Percentiles rank a stretch among this genome's conserved stretches.
These are phyloP conservation scores for Aureoboletus auriporus DNA, from an alignment of 768 basidiomycete genomes.

Conservation along the genomic window DNA sequence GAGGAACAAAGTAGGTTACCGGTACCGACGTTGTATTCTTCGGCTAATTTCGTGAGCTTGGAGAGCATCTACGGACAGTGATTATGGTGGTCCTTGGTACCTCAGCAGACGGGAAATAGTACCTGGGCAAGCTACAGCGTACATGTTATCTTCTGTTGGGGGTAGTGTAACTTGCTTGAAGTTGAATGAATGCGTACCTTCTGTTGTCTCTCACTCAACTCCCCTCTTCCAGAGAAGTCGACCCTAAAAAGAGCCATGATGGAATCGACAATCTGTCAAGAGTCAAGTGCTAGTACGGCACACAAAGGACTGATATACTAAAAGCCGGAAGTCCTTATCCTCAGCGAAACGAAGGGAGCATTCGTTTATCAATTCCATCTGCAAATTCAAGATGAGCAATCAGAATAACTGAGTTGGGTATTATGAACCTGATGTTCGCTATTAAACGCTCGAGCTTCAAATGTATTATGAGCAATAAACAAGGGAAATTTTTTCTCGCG, in stretches of 20 bases:
- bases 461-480: conserved; percentile 5
- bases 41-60: conserved; percentile 84
- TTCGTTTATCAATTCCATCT: conserved; percentile 93
- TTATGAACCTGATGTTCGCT: conserved; percentile 82
- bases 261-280: conserved; percentile 80
- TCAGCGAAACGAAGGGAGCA: conserved; percentile 86
- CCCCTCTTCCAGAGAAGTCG: conserved; percentile 91
- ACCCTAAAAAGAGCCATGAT: conserved; percentile 97
- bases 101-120: conserved; percentile 1
- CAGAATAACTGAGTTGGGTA: neutral
- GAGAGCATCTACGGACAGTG: conserved; percentile 68
- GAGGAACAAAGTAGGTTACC: neutral
- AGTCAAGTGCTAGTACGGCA: conserved; percentile 5
- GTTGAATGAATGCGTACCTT: conserved; percentile 44
- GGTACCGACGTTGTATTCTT: conserved; percentile 75
- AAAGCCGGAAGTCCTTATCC: conserved; percentile 76
- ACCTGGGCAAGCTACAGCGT: conserved; percentile 77
- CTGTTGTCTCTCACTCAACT: conserved; percentile 91
- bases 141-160: conserved; percentile 2
- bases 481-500: neutral
- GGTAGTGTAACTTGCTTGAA: neutral
- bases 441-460: conserved; percentile 79
- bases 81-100: neutral
- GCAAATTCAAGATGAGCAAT: conserved; percentile 5
- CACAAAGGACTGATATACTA: conserved; percentile 39